Conservation (phyloP, 768 basidiomycete species). For the Strobilomyces dryophilus region DNA sequence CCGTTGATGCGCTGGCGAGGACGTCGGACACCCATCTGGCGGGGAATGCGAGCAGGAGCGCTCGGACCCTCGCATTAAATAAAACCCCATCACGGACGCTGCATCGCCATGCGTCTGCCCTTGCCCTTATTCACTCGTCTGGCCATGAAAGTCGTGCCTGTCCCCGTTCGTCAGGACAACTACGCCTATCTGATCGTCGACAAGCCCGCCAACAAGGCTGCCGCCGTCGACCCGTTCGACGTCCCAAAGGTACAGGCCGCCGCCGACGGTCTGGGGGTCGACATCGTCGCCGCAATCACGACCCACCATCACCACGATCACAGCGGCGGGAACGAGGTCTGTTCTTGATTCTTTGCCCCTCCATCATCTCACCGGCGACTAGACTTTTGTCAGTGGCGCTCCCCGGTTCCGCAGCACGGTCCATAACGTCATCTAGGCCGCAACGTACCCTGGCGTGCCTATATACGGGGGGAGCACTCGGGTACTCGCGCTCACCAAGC, state of each 20-base stretch:
- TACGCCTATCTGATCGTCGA: constrained; percentile 84
- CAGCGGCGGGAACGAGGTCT: constrained; percentile 79
- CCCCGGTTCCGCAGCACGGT: background rate
- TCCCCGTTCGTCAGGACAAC: constrained; percentile 79
- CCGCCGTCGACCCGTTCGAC: constrained; percentile 79
- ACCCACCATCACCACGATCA: constrained; percentile 94
- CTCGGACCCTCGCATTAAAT: no score
- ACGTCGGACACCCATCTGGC: no score
- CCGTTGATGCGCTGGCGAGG: no score
- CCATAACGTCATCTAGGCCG: constrained; percentile 33
- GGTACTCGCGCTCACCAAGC: constrained; percentile 59
- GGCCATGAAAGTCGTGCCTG: constrained; percentile 70
- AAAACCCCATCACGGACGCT: constrained; percentile 11
- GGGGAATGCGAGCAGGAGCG: no score
- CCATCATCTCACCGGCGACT: constrained; percentile 14
- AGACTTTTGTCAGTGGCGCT: constrained; percentile 29
- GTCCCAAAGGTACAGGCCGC: constrained; percentile 61
- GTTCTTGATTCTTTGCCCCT: constrained; percentile 7
- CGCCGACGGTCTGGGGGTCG: constrained; percentile 58
- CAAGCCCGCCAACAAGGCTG: constrained; percentile 60
- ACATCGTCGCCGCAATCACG: constrained; percentile 71
- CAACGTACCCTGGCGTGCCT: constrained; percentile 41
- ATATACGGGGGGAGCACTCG: constrained; percentile 79
- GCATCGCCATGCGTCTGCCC: constrained; percentile 19
- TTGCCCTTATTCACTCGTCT: constrained; percentile 6